Percentiles rank a stretch among this genome's conserved stretches.
Evolutionary conservation across 2,329 filamentous ascomycete species (phyloP).

Genomic region (Samsoniella hepiali): DNA sequence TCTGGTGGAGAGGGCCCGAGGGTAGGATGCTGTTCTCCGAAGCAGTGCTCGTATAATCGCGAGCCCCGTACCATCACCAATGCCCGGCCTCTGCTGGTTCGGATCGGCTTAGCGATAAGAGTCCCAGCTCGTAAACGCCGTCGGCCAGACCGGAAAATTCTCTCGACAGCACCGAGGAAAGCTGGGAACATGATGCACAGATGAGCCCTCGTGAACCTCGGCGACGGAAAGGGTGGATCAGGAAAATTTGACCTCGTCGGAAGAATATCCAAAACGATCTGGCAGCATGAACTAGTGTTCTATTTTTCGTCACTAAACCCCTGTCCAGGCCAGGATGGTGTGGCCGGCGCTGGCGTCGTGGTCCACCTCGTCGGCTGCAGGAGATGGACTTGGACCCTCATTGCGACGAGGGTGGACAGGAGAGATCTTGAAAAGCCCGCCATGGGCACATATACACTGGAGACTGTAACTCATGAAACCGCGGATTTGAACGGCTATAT

Average conservation of each 20-base stretch:
- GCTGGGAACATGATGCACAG: not conserved
- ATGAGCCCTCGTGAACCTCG: conserved; percentile 14
- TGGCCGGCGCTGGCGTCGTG: conserved; percentile 2
- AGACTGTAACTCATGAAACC: not conserved
- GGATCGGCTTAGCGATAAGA: not conserved
- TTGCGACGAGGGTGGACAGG: not conserved
- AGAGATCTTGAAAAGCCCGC: conserved; percentile 10
- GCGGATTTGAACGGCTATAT: conserved; percentile 3
- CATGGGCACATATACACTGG: not conserved
- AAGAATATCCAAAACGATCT: conserved; percentile 17
- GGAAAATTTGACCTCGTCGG: conserved; percentile 11
- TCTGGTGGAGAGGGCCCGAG: conserved; percentile 4
- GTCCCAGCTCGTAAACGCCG: not conserved
- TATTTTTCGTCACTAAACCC: conserved; percentile 9
- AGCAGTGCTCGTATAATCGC: not conserved
- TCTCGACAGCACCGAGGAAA: conserved; percentile 2
- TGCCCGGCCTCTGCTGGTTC: not conserved
- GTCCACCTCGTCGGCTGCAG: conserved; percentile 15
- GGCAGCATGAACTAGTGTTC: conserved; percentile 13
- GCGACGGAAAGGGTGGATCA: conserved; percentile 12
- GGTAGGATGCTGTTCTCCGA: not conserved
- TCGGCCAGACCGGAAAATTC: not conserved
- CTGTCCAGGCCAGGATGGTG: conserved; percentile 1
- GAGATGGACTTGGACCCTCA: not conserved
- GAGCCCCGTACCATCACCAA: not conserved